phyloP scores from a whole-genome alignment of 305 asterid species.

The Plantago lanceolata region DNA sequence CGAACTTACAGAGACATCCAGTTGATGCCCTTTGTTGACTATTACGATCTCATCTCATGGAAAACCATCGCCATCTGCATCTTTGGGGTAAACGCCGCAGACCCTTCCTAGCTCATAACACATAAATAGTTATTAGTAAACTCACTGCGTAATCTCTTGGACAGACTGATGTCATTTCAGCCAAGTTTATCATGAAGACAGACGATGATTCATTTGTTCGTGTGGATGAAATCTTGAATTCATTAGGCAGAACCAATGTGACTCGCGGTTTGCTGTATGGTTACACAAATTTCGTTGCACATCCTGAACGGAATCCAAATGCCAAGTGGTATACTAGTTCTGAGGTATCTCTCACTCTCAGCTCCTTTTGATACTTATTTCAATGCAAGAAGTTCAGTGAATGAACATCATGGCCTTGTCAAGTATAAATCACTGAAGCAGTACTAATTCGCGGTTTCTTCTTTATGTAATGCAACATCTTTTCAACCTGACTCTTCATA shows the following conservation, averaged over 20 bases:
- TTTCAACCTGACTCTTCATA: conserved; percentile 10
- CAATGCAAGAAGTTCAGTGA: no score
- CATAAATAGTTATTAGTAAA: conserved; percentile 14
- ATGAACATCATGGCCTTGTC: conserved; percentile 6
- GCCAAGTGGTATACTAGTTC: conserved; percentile 94
- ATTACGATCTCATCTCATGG: conserved; percentile 88
- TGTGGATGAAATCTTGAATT: conserved; percentile 71
- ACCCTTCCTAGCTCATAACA: conserved; percentile 30
- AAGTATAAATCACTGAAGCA: no score
- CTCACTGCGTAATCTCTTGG: conserved; percentile 45
- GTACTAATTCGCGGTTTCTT: no score
- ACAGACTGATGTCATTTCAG: conserved; percentile 80
- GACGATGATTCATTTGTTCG: conserved; percentile 98
- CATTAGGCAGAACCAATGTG: conserved; percentile 44
- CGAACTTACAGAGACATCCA: conserved; percentile 79
- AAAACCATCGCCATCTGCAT: conserved; percentile 86
- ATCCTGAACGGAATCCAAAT: conserved; percentile 70
- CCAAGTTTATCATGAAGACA: conserved; percentile 90
- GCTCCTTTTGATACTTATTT: no score
- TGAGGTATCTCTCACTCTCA: conserved; percentile 76
- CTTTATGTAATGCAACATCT: no score
- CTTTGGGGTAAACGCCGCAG: conserved; percentile 66
- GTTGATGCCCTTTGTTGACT: conserved; percentile 96
- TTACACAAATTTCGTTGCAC: conserved; percentile 70
- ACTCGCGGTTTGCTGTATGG: conserved; percentile 82